These are phyloP conservation scores for Ceratocystis harringtonii DNA, from an alignment of 2,329 filamentous ascomycete genomes.

Conservation along the genomic window DNA sequence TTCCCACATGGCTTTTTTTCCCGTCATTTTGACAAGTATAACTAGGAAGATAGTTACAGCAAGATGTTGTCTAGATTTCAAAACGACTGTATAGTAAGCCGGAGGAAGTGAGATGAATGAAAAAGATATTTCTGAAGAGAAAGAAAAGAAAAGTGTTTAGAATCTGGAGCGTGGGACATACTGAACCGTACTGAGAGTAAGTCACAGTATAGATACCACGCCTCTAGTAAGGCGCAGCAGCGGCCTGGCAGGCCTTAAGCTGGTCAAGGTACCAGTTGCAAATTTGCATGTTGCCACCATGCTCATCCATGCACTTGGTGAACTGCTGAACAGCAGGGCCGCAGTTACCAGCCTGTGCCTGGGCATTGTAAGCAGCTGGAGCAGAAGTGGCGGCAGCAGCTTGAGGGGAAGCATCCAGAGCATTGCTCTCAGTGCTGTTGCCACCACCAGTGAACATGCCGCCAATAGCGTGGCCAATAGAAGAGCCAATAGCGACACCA, in stretches of 20 bases:
- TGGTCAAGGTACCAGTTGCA: constrained; percentile 98
- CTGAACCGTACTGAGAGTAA: no score
- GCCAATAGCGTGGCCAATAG: constrained; percentile 87
- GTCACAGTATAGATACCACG: background rate
- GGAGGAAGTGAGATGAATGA: background rate
- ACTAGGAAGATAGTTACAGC: no score
- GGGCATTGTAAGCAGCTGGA: constrained; percentile 33
- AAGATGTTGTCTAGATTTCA: no score
- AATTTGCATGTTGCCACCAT: constrained; percentile 84
- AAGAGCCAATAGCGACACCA: constrained; percentile 90
- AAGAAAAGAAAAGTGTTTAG: constrained; percentile 2
- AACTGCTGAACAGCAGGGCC: constrained; percentile 68
- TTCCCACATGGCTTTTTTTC: background rate
- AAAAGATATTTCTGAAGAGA: background rate
- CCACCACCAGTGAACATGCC: constrained; percentile 72
- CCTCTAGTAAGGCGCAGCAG: constrained; percentile 15
- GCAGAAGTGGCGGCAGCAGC: constrained; percentile 30
- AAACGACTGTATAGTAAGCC: background rate
- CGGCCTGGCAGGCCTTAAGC: constrained; percentile 32
- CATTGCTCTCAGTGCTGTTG: constrained; percentile 27
- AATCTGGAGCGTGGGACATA: no score
- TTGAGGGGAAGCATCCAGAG: constrained; percentile 33
- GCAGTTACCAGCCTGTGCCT: constrained; percentile 41
- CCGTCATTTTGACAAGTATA: background rate
- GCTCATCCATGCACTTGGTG: constrained; percentile 92